phyloP scores from a whole-genome alignment of 2,329 filamentous ascomycete genomes.

The Ascochyta rabiei region DNA sequence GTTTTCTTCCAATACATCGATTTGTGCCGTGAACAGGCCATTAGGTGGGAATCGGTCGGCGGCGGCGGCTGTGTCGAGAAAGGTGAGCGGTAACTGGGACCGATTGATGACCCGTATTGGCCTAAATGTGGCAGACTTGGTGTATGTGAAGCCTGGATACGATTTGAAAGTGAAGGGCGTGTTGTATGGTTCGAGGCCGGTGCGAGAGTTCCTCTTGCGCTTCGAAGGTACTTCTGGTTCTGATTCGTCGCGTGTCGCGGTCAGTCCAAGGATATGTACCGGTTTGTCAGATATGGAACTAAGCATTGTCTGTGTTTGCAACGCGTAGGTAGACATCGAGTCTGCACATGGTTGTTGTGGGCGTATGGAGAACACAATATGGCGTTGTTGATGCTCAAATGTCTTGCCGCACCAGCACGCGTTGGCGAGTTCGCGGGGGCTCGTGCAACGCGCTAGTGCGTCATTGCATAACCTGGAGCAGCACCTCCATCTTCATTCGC shows the following conservation, averaged over 20 bases:
- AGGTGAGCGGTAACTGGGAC: conserved; percentile 46
- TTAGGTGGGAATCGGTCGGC: conserved; percentile 31
- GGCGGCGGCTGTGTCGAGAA: conserved; percentile 41
- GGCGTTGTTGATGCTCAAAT: conserved; percentile 1
- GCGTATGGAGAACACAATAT: background rate
- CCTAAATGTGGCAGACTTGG: conserved; percentile 39
- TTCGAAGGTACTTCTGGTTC: conserved; percentile 37
- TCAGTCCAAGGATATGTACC: conserved; percentile 29
- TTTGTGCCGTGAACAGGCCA: conserved; percentile 43
- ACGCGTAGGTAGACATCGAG: conserved; percentile 35
- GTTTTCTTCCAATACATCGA: conserved; percentile 40
- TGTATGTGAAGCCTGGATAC: conserved; percentile 36
- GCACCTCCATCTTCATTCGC: background rate
- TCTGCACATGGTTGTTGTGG: conserved; percentile 34
- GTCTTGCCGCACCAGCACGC: conserved; percentile 7
- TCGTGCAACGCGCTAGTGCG: conserved; percentile 17
- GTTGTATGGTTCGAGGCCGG: conserved; percentile 35
- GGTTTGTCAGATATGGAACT: conserved; percentile 26
- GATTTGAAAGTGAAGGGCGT: conserved; percentile 42
- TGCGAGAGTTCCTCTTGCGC: conserved; percentile 39
- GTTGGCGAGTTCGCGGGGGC: conserved; percentile 8
- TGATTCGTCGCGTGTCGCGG: conserved; percentile 33
- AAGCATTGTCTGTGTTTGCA: conserved; percentile 42
- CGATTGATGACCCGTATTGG: conserved; percentile 45
- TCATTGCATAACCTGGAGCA: conserved; percentile 9